Conservation (phyloP, 352 stramenopile species). For the Phytophthora fragariae region DNA sequence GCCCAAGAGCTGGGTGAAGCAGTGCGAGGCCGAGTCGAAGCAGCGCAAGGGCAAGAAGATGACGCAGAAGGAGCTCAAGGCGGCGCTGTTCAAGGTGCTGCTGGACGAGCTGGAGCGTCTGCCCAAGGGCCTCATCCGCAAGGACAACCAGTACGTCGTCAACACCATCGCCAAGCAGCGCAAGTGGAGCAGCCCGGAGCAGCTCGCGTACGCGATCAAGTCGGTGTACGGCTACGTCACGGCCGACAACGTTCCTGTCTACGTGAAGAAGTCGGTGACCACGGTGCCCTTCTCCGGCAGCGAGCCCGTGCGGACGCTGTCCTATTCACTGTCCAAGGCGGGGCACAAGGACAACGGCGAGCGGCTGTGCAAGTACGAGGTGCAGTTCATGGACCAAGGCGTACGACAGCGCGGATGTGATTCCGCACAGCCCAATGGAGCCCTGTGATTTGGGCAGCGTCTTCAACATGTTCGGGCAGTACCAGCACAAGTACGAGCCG, state of each 20-base stretch:
- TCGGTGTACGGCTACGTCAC: not conserved
- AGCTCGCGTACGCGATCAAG: not conserved
- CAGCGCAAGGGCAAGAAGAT: too few species aligned
- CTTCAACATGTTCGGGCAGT: not conserved
- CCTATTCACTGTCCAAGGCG: too few species aligned
- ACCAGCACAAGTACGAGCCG: not conserved
- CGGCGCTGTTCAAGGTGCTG: not conserved
- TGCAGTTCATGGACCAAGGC: too few species aligned
- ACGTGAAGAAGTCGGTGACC: not conserved
- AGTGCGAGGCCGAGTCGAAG: too few species aligned
- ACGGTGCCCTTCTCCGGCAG: not conserved
- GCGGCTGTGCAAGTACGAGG: too few species aligned
- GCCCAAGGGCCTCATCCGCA: not conserved
- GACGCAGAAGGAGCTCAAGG: not conserved
- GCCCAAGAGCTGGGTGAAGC: too few species aligned
- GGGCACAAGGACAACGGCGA: too few species aligned
- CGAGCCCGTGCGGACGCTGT: not conserved
- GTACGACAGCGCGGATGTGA: not conserved
- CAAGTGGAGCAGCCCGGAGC: not conserved
- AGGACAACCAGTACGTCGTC: not conserved
- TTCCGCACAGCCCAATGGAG: not conserved
- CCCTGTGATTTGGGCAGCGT: not conserved
- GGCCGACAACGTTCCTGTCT: too few species aligned
- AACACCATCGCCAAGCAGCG: not conserved
- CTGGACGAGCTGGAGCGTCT: not conserved